Evolutionary conservation across 2,329 filamentous ascomycete genomes (phyloP).

Genomic region (Aspergillus fijiensis): DNA sequence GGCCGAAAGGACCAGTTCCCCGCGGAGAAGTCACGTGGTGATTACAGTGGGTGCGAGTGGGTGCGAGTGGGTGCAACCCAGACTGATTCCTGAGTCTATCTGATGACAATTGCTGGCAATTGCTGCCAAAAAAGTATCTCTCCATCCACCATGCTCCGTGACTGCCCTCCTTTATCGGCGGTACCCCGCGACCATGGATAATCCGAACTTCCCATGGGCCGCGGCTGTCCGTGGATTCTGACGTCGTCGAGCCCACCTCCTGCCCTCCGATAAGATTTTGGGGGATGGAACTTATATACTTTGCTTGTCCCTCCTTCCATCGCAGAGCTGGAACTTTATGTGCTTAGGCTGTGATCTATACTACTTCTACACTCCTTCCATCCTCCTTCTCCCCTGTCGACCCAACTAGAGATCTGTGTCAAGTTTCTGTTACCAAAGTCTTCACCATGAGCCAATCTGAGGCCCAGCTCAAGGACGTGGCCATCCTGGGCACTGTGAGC

Average conservation of each 20-base stretch:
- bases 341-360: background rate
- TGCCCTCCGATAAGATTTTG: conserved; percentile 25
- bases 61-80: no score
- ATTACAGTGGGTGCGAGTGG: background rate
- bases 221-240: conserved; percentile 23
- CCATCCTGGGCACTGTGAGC: conserved; percentile 75
- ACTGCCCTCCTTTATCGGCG: background rate
- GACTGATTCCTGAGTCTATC: no score
- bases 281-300: conserved; percentile 4
- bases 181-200: conserved; percentile 8
- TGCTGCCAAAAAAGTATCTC: no score
- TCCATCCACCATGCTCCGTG: no score
- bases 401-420: no score
- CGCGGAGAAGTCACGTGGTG: conserved; percentile 24
- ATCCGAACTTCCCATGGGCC: conserved; percentile 20
- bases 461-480: conserved; percentile 80
- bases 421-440: background rate
- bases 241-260: conserved; percentile 17
- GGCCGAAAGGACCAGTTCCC: conserved; percentile 20
- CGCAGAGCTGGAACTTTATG: background rate
- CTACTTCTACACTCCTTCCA: background rate
- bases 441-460: conserved; percentile 67
- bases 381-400: no score
- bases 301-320: background rate
- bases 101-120: no score